Base-by-base conservation (phyloP, 495 filamentous ascomycete genomes). In the Chaetomium fimeti region DNA sequence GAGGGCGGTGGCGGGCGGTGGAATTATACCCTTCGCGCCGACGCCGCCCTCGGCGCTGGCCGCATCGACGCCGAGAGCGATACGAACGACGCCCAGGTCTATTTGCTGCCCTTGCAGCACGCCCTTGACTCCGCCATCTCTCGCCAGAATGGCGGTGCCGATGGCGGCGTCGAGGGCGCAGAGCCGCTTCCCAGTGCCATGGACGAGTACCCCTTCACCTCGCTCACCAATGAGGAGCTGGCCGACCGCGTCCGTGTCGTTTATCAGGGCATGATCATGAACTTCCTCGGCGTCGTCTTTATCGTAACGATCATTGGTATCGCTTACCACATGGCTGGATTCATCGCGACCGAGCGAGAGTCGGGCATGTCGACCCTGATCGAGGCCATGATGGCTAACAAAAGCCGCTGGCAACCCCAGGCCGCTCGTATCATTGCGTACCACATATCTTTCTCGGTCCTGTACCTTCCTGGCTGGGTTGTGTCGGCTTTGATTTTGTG, bases 1-100 rank as follows among this genome's bases (percentile, higher is more conserved):
- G 88, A 92, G 76, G 89, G 89, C 9, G 67, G 72, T 0, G 82
- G 79, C 32, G 83, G 81, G 0, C 66, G 81, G n/a, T 95, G 92
- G 92, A 93, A 93, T 72, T 96, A 95, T 67, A 92, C 89, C 1
- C 78, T 96, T 20, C 79, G 90, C 61, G 84, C 85, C 3, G 92
- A 96, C 71, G 84, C 85, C 3, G 77, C 82, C 0, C 75, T 93
- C 60, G 83, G 83, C 1, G 57, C 57, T 9, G 74, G 75, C 24
- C 83, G 80, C 57, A 84, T 95, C 62, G 81, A 87, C 68, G 81
- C 85, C 42, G 76, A 83, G 9, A 74, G 75, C 15, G 72, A 80
- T 47, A 77, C 79, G 56, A 93, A 93, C 71, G 88, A 89, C 69
- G 84, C 78, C 36, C 80, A 95, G 73, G 77, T 90, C 25, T 95